Base-by-base conservation (phyloP, 148 eudicot species). In the Persicaria maculosa region DNA sequence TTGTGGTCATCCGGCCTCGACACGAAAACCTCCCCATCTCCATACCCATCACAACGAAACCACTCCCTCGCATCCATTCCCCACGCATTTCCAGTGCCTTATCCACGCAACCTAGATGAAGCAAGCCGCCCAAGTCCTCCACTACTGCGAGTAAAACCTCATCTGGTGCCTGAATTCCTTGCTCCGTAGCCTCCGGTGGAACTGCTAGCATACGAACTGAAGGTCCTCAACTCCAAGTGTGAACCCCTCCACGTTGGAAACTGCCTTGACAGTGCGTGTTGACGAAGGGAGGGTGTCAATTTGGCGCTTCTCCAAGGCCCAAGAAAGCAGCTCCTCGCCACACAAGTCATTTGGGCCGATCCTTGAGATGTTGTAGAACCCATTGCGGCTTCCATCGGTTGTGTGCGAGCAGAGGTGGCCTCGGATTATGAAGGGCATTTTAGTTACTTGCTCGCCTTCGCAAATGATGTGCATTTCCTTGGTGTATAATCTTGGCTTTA, bases 101-200 rank as follows among this genome's bases (percentile, higher is more conserved):
- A 83, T 65, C 89, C 89, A 88, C 7, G 86, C 84, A 5, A 83
- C 86, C 44, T 88, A 89, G 20, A 88, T 76, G 20, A 82, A 88
- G 77, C 88, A 81, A 0, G 86, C 86, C 8, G 88, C 86, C 92
- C 92, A 86, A 17, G 85, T 85, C 43, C 92, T 72, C 92, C 92
- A 88, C 22, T 84, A 87, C 77, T 86, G 89, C 2, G 89, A 86
- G 71, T 88, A 78, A 75, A 77, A 86, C 75, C 89, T 77, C n/a
- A 86, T 81, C 73, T 81, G 83, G 43, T 83, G 81, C 50, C 80
- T 58, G 44, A 88, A 50, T 19, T 86, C 84, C 61, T 75, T 84
- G 77, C 85, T 85, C 15, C 84, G 86, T n/a, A 84, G 76, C 69
- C 84, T 75, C 52, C 83, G 76, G 68, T 45, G 47, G 47, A 85